Evolutionary conservation across 176 grass and related monocot genomes (phyloP).

Genomic region (Musa beccarii): DNA sequence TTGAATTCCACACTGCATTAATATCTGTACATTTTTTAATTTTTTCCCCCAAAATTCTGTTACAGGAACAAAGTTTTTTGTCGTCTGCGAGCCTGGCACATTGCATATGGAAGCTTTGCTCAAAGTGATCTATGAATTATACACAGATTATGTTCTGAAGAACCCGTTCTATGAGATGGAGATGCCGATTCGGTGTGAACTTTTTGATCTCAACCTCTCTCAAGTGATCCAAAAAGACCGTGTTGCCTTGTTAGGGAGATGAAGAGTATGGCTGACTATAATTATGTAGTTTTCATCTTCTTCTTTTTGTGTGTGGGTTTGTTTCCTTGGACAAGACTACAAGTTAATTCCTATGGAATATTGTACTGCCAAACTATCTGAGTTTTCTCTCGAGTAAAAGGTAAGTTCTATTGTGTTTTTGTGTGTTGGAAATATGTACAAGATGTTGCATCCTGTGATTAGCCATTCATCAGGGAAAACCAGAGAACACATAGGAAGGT

Average conservation of each 20-base stretch:
- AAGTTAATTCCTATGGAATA: too few species aligned
- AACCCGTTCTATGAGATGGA: conserved; percentile 99
- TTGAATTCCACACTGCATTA: not conserved
- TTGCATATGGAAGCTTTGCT: conserved; percentile 69
- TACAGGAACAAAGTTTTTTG: conserved; percentile 92
- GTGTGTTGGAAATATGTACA: too few species aligned
- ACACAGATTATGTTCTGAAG: conserved; percentile 93
- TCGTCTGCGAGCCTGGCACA: conserved; percentile 65
- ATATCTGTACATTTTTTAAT: not conserved
- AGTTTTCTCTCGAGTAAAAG: too few species aligned
- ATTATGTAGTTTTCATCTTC: too few species aligned
- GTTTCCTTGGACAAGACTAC: too few species aligned
- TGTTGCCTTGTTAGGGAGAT: conserved; percentile 58
- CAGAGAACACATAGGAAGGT: too few species aligned
- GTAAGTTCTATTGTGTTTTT: too few species aligned
- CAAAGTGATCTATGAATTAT: conserved; percentile 73
- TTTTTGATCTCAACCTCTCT: conserved; percentile 83
- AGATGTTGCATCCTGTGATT: too few species aligned
- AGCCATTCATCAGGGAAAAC: too few species aligned
- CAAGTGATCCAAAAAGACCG: conserved; percentile 90
- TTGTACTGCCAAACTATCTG: too few species aligned
- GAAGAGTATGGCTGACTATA: not conserved
- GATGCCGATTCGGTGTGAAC: conserved; percentile 93
- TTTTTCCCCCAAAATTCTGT: not conserved
- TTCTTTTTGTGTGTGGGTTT: too few species aligned